Percentiles rank a stretch among this genome's conserved stretches.
Evolutionary conservation across 805 yeast genomes (phyloP).

Genomic region (Metschnikowia aberdeeniae): DNA sequence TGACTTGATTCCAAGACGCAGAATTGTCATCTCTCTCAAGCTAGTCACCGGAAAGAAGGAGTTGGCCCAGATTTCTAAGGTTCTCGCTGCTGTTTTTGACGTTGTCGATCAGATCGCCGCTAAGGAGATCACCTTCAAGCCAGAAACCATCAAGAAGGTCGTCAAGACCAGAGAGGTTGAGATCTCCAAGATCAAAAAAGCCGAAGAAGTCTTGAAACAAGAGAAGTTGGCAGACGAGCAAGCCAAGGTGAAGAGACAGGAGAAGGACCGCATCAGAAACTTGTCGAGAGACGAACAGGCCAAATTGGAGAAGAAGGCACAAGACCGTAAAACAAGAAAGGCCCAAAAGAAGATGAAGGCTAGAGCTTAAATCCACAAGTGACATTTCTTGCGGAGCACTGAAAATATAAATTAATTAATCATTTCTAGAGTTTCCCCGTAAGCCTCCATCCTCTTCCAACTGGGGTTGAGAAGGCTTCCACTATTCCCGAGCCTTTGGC

Average conservation of each 20-base stretch:
- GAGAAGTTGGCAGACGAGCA: constrained; percentile 70
- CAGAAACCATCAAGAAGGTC: constrained; percentile 74
- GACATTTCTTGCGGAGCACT: background rate
- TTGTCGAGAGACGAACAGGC: constrained; percentile 75
- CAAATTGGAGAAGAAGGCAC: constrained; percentile 71
- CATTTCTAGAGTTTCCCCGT: constrained; percentile 41
- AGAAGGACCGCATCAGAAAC: constrained; percentile 53
- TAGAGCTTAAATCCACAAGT: constrained; percentile 21
- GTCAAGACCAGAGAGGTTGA: constrained; percentile 75
- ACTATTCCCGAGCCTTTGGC: constrained; percentile 49
- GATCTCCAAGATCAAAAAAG: constrained; percentile 61
- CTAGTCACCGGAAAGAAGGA: constrained; percentile 50
- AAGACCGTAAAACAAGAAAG: constrained; percentile 79
- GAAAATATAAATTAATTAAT: background rate
- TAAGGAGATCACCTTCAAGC: constrained; percentile 51
- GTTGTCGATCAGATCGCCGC: constrained; percentile 58
- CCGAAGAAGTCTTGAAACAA: constrained; percentile 57
- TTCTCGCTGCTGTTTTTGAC: constrained; percentile 54
- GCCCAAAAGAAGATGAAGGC: constrained; percentile 57
- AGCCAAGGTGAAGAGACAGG: constrained; percentile 63
- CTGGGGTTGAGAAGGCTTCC: constrained; percentile 51
- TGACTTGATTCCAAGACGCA: constrained; percentile 52
- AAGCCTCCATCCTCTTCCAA: constrained; percentile 55
- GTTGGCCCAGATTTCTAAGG: constrained; percentile 42
- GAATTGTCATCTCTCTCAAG: constrained; percentile 52